Evolutionary conservation across 768 basidiomycete genomes (phyloP).

Genomic region (Clathrus columnatus): DNA sequence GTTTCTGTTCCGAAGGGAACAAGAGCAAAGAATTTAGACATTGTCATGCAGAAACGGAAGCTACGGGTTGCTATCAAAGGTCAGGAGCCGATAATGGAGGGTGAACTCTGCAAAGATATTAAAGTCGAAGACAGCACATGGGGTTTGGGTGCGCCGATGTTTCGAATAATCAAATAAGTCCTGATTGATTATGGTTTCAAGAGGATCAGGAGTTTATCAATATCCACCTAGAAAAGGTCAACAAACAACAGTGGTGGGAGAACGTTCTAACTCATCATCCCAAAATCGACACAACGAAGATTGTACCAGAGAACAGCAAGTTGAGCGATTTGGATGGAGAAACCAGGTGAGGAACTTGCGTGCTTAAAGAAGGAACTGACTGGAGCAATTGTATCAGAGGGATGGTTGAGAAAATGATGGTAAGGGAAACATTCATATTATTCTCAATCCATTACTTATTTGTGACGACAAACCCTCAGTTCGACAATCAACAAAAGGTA

Average conservation of each 20-base stretch:
- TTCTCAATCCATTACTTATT: background rate
- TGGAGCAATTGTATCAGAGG: constrained; percentile 56
- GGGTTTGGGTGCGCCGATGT: constrained; percentile 62
- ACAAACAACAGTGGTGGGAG: constrained; percentile 94
- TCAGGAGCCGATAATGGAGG: constrained; percentile 76
- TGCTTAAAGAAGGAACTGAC: constrained; percentile 5
- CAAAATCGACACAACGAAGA: constrained; percentile 94
- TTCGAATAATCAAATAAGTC: background rate
- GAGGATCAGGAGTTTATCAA: constrained; percentile 70
- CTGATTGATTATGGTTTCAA: constrained; percentile 22
- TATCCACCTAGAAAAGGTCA: constrained; percentile 80
- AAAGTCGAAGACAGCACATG: constrained; percentile 96
- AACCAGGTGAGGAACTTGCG: constrained; percentile 56
- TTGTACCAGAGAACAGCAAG: constrained; percentile 91
- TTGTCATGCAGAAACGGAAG: constrained; percentile 74
- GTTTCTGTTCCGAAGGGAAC: constrained; percentile 86
- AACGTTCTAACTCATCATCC: constrained; percentile 92
- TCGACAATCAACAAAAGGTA: constrained; percentile 73
- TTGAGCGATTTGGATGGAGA: constrained; percentile 94
- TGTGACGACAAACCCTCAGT: constrained; percentile 33
- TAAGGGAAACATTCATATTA: constrained; percentile 30
- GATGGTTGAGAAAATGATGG: constrained; percentile 99
- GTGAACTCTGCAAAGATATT: constrained; percentile 87
- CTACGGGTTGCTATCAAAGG: constrained; percentile 82
- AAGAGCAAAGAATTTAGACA: constrained; percentile 61